phyloP scores from a whole-genome alignment of 2,329 filamentous ascomycete species.

The Metarhizium brunneum region DNA sequence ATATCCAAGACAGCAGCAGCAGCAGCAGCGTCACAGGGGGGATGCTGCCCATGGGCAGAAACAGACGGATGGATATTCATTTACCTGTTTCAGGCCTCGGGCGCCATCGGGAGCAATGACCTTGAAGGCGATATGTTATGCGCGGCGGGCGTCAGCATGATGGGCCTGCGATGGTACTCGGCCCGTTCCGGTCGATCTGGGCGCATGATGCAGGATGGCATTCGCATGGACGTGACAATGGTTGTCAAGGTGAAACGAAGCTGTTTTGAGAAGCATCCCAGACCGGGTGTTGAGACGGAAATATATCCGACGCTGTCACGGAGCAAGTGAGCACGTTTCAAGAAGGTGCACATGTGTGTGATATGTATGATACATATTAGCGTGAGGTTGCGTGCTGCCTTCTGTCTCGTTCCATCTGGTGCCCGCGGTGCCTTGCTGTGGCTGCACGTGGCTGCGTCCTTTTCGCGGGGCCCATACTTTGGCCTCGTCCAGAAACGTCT shows the following conservation, averaged over 20 bases:
- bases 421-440: neutral
- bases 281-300: too few species aligned
- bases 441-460: neutral
- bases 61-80: neutral
- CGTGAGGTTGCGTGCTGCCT: neutral
- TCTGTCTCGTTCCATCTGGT: neutral
- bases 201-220: neutral
- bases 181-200: neutral
- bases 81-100: neutral
- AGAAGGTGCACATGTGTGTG: neutral
- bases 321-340: neutral
- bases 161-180: neutral
- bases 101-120: too few species aligned
- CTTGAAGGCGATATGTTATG: too few species aligned
- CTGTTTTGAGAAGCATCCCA: too few species aligned
- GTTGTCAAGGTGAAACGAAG: neutral
- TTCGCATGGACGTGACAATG: neutral
- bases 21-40: too few species aligned
- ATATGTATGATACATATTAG: too few species aligned
- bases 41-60: neutral
- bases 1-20: neutral
- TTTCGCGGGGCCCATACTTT: slow-evolving; percentile 1
- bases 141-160: too few species aligned
- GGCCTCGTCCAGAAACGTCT: too few species aligned
- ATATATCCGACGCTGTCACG: too few species aligned